Base-by-base conservation (phyloP, 2,329 filamentous ascomycete genomes). In the Talaromyces sp. region DNA sequence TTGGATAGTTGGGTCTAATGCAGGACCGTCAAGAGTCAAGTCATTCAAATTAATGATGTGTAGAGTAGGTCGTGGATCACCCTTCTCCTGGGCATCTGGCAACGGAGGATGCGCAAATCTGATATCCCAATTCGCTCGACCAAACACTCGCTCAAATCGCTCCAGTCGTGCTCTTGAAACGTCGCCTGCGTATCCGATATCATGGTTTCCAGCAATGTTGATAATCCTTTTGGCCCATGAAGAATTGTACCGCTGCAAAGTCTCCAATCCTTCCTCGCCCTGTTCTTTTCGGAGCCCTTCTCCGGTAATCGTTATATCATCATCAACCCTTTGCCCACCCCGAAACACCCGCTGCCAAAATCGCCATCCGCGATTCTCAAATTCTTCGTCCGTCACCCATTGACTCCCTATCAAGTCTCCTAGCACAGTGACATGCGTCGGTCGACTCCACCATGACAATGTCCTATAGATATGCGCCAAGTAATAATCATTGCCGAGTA, bases 151-250 rank as follows among this genome's bases (percentile, higher is more conserved):
- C 74, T 96, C 91, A 69, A 97, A 99, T 1, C 94, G 84, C 28
- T 84, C 78, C 56, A 97, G 79, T 3, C 91, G 84, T 61, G 84
- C 80, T n/a, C 81, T 76, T 40, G 88, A 91, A 61, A 97, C 81
- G 72, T 99, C 94, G 2, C 94, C 94, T 0, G 92, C 91, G 70
- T 99, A 99, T 35, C 94, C 94, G 67, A 99, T 87, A 72, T 99
- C 94, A 70, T 99, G 94, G 69, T 99, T 99, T 1, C 94, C 94
- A 0, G 86, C 91, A 25, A 97, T 84, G 65, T 96, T 95, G 70
- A 99, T 91, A 62, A 97, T 80, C 57, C 88, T 83, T 40, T 78
- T 81, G n/a, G 80, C 74, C 94, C 94, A 97, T 2, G 74, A 72
- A 5, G 77, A 73, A 6, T 75, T 72, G 59, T 83, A 78, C 48